Evolutionary conservation across 1,284 basidiomycete species (phyloP).

Genomic region (Puccinia triticina): DNA sequence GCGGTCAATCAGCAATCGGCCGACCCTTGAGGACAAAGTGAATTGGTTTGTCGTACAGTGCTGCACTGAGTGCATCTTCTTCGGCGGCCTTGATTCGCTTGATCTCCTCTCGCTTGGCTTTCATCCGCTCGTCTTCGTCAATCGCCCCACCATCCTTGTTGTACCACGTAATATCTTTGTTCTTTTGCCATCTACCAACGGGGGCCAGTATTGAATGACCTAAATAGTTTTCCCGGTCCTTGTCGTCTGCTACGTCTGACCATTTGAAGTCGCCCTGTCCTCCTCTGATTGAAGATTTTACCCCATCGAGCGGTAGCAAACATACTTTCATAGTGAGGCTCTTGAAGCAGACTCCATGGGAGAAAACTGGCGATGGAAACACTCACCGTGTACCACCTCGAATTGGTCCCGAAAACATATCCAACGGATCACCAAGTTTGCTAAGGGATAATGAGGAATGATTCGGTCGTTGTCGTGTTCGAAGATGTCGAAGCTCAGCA

Average conservation of each 20-base stretch:
- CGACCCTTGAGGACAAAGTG: constrained; percentile 25
- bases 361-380: neutral
- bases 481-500: too few species aligned
- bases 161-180: constrained; percentile 41
- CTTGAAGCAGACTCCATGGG: too few species aligned
- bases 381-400: constrained; percentile 47
- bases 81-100: constrained; percentile 78
- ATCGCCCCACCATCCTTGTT: constrained; percentile 64
- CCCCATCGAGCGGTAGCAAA: neutral
- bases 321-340: neutral
- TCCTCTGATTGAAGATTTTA: constrained; percentile 63
- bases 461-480: too few species aligned
- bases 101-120: constrained; percentile 69
- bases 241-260: constrained; percentile 84
- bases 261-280: constrained; percentile 90
- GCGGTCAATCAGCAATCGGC: neutral
- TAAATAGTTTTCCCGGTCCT: constrained; percentile 88
- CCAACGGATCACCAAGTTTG: too few species aligned
- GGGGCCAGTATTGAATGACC: constrained; percentile 90
- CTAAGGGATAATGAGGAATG: too few species aligned
- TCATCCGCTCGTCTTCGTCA: constrained; percentile 60
- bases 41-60: constrained; percentile 66
- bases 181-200: constrained; percentile 86
- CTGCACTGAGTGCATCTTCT: constrained; percentile 78
- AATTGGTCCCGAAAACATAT: constrained; percentile 48